These are phyloP conservation scores for Plenodomus lindquistii DNA, from an alignment of 2,329 filamentous ascomycete genomes.

Conservation along the genomic window DNA sequence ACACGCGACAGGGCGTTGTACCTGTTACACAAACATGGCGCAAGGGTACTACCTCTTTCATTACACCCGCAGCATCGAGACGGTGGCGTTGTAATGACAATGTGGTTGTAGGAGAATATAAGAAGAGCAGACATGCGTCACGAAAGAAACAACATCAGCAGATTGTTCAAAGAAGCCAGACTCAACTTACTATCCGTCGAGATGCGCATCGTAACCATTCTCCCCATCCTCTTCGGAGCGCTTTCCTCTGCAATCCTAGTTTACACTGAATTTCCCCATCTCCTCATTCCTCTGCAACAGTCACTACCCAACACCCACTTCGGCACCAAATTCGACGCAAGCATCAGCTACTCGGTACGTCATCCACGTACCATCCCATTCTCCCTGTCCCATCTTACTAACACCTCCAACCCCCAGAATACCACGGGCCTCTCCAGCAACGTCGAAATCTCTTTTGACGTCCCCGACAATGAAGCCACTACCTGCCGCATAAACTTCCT, in stretches of 20 bases:
- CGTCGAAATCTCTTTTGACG: constrained; percentile 39
- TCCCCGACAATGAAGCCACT: constrained; percentile 26
- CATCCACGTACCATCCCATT: too few species aligned
- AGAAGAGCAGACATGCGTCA: neutral
- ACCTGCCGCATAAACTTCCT: constrained; percentile 32
- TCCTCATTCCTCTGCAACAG: constrained; percentile 39
- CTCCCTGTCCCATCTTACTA: neutral
- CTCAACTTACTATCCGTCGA: constrained; percentile 4
- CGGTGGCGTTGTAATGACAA: neutral
- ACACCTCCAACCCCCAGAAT: constrained; percentile 12
- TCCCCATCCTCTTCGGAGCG: constrained; percentile 21
- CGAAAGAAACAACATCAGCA: neutral
- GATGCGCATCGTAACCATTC: constrained; percentile 28
- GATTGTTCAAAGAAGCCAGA: neutral
- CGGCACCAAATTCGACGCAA: constrained; percentile 27
- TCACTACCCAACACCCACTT: constrained; percentile 20
- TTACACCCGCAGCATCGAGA: neutral
- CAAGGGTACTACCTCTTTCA: neutral
- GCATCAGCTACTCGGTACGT: constrained; percentile 24
- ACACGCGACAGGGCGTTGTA: neutral
- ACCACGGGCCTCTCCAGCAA: constrained; percentile 6
- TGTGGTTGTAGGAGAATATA: neutral
- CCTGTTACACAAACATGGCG: neutral
- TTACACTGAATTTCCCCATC: constrained; percentile 32
- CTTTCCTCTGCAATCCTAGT: constrained; percentile 15